phyloP scores from a whole-genome alignment of 129 eudicot species.

The Heracleum sosnowskyi region DNA sequence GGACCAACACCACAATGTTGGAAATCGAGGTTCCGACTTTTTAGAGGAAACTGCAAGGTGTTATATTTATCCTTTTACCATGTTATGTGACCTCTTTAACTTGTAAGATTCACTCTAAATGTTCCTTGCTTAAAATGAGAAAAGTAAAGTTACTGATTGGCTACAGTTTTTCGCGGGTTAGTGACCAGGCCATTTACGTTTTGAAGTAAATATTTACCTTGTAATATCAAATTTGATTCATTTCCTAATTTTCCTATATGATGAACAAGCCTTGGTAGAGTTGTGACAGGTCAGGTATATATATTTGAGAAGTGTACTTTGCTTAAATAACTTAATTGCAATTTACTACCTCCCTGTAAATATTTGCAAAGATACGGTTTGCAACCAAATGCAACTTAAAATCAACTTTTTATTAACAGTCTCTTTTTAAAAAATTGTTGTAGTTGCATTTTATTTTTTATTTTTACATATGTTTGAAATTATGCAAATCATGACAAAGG shows the following conservation, averaged over 20 bases:
- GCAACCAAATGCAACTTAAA: background rate
- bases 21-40: conserved; percentile 47
- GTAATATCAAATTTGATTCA: background rate
- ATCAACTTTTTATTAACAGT: background rate
- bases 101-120: background rate
- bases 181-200: background rate
- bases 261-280: background rate
- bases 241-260: background rate
- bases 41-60: conserved; percentile 60
- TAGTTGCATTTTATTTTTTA: background rate
- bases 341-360: background rate
- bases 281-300: background rate
- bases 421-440: background rate
- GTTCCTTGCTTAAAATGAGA: background rate
- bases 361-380: background rate
- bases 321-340: background rate
- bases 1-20: conserved; percentile 75
- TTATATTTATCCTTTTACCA: background rate
- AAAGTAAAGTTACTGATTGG: background rate
- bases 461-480: background rate
- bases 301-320: background rate
- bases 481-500: background rate
- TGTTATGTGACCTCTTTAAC: background rate
- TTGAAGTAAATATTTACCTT: background rate
- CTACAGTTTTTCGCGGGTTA: background rate